Base-by-base conservation (phyloP, 345 rosid genomes). In the Euphorbia peplus region DNA sequence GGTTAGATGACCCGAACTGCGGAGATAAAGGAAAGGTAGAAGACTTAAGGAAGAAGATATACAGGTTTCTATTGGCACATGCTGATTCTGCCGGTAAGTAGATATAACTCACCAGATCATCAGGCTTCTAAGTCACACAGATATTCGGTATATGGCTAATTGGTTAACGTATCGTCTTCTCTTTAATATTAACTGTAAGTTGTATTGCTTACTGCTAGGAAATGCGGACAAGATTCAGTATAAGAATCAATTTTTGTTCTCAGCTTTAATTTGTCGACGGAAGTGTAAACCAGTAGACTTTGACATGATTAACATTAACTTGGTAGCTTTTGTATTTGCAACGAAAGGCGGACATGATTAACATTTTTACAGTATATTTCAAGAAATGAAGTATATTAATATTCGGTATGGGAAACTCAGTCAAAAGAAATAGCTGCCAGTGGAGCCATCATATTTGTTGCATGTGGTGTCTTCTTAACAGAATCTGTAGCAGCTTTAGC, bases 1-100 rank as follows among this genome's bases (percentile, higher is more conserved):
- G 84, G 83, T 59, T 85, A 42, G 79, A 85, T 69, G 73, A 75
- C 67, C 16, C 75, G 25, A 67, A 69, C 5, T 53, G 52, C 56
- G 42, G 62, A 61, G 75, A 64, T 70, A 73, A 68, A 61, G 64
- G 70, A 41, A 77, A 67, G 75, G 70, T 79, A 14, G 79, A 83
- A 69, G 72, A 47, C 41, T 26, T 83, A 59, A 82, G 76, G 70
- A 79, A 75, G 82, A 81, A 83, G 70, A 70, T 83, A 48, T 78
- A 81, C 59, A 51, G 46, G 46, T 81, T 79, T 72, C 69, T 85
- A 35, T 74, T 82, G 37, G 73, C 63, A 51, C 80, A 80, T 65
- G 78, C 74, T 28, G 79, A 84, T 66, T 64, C 71, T 22, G 68
- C 80, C 56, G 60, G 48, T 55, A 71, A 70, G 70, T 68, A 64